Evolutionary conservation across 805 yeast genomes (phyloP), one percentile per base, ranked within the genome.

Genomic region (Cyberlindnera mrakii): DNA sequence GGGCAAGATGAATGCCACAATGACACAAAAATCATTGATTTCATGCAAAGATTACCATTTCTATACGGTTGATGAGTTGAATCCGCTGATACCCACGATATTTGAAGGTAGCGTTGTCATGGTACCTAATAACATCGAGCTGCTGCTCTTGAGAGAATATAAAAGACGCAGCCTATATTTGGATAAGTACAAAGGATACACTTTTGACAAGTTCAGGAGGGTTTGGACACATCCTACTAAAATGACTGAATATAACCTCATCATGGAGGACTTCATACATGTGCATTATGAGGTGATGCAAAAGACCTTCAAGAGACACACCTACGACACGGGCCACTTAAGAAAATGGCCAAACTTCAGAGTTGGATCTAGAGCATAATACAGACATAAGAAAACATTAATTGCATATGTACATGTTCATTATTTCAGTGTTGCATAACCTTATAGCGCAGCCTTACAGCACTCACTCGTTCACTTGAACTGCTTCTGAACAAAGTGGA

Each of bases 41-140:
- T 70, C 74, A 29, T 82, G 89, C 58, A 68, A 83, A 47, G 81
- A 82, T 59, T 66, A 70, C 39, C 90, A 84, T 60, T 82, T 78
- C 53, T 67, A 70, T 39, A 55, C 64, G 1, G 61, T 68, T 38
- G 64, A 68, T 1, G 78, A 77, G 48, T 46, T 82, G 6, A 65
- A 74, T 6, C 85, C 86, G 3, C 58, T 84, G 44, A 56, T 67
- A 5, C 57, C 70, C 16, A 68, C 85, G 0, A 56, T 67, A 39
- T 75, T 77, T 51, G 88, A 83, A 55, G 82, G 82, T 8, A 77
- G 77, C 27, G 70, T 76, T 19, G 74, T 79, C 3, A 71, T 77
- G 46, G 64, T 82, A 8, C 88, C 88, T 1, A 58, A 66, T 35
- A 66, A 71, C 37, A 72, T 63, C 53, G 54, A 69, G 18, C 55